These are phyloP conservation scores for Gaeumannomyces sp. DNA, from an alignment of 2,329 filamentous ascomycete species.

Conservation along the genomic window DNA sequence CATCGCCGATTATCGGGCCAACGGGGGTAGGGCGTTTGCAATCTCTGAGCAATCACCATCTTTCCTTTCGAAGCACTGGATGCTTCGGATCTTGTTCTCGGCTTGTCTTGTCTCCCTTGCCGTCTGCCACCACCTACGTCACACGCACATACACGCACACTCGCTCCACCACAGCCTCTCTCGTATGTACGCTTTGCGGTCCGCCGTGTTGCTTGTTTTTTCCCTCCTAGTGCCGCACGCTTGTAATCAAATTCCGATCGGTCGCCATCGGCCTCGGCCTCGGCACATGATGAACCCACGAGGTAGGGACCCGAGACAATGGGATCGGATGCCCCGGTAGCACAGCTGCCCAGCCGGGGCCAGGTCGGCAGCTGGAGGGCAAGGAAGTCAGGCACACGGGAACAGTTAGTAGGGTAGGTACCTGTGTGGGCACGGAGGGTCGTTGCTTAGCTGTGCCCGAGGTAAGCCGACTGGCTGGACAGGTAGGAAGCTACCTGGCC, in stretches of 20 bases:
- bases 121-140: neutral
- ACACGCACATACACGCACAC: neutral
- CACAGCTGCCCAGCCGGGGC: neutral
- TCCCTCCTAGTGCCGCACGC: neutral
- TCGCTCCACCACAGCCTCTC: no score
- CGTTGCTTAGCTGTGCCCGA: no score
- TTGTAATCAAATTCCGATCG: neutral
- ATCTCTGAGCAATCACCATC: no score
- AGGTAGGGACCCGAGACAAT: neutral
- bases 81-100: neutral
- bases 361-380: no score
- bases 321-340: neutral
- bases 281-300: conserved; percentile 1
- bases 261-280: neutral
- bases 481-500: no score
- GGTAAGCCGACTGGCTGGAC: no score
- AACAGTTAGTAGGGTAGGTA: no score
- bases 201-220: neutral
- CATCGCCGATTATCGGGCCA: no score
- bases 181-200: neutral
- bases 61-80: neutral
- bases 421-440: no score
- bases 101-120: neutral
- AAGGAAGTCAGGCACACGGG: no score
- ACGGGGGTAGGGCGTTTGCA: no score